Evolutionary conservation across 208 protist genomes (phyloP), one percentile per base, ranked within the genome.

Genomic region (Trypanosoma vivax): DNA sequence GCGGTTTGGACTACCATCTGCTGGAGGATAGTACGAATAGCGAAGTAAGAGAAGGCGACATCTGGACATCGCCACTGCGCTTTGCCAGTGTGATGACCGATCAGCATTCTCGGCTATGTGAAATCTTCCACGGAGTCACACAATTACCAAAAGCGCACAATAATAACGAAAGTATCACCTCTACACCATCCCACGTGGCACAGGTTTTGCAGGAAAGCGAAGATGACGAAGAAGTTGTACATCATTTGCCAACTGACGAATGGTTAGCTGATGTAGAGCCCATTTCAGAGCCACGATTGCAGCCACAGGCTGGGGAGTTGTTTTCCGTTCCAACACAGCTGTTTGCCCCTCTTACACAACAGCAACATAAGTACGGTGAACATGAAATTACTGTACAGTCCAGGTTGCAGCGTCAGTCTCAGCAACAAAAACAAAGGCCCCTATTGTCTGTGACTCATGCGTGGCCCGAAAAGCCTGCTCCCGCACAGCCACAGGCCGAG

Each of bases 131-230:
- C 11, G 57, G 21, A 23, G 30, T 30, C 30, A 31, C 51, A 27
- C 16, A 25, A 37, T 7, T 45, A 18, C 29, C 40, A 30, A 43
- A 39, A 11, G n/a, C 1, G 3, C 28, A 11, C 14, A 11, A 2
- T 38, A 57, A 16, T 40, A 18, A 30, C 6, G 46, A 58, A 33
- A 48, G 31, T 30, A 48, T n/a, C n/a, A n/a, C n/a, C n/a, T n/a
- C n/a, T n/a, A n/a, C n/a, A n/a, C n/a, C n/a, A n/a, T n/a, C n/a
- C n/a, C n/a, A n/a, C n/a, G n/a, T n/a, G n/a, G n/a, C n/a, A n/a
- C n/a, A n/a, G n/a, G n/a, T n/a, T n/a, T 62, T 79, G 18, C 40
- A 61, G 10, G 76, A 83, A 51, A 83, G 61, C 50, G 76, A 83
- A 9, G 65, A 65, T 29, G 68, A 73, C 14, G 70, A 66, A 2